Evolutionary conservation across 441 rosid species (phyloP).

Genomic region (Geranium incanum): DNA sequence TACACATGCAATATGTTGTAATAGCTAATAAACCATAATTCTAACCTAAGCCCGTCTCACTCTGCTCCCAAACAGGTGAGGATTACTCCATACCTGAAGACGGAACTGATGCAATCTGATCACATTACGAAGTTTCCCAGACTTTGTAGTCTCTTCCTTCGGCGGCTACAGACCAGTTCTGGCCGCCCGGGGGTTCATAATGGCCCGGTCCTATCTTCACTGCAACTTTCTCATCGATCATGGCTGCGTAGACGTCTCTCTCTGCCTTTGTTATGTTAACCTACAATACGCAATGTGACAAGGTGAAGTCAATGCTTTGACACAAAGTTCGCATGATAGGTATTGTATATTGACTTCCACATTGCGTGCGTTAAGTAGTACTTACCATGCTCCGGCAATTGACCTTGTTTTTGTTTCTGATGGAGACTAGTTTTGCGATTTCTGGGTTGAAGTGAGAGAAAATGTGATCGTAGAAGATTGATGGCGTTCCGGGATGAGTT

Average conservation of each 20-base stretch:
- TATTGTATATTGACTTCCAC: too few relatives aligned
- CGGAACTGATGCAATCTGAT: neutral
- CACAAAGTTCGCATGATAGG: too few relatives aligned
- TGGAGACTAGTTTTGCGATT: constrained; percentile 58
- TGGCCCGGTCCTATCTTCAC: constrained; percentile 88
- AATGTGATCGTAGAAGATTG: constrained; percentile 78
- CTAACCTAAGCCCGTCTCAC: too few relatives aligned
- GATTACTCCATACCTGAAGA: neutral
- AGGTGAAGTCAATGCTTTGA: constrained; percentile 8
- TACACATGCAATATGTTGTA: too few relatives aligned
- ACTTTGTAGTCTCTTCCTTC: constrained; percentile 78
- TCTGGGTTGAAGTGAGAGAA: constrained; percentile 68
- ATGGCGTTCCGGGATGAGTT: constrained; percentile 95
- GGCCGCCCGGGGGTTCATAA: constrained; percentile 58
- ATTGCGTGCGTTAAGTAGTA: neutral
- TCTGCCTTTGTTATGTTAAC: constrained; percentile 61
- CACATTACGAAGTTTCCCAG: constrained; percentile 60
- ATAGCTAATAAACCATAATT: too few relatives aligned
- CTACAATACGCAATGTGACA: constrained; percentile 27
- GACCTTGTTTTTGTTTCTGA: constrained; percentile 65
- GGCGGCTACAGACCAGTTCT: constrained; percentile 48
- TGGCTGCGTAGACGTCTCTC: constrained; percentile 78
- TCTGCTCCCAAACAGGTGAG: too few relatives aligned
- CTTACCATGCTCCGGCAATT: constrained; percentile 79
- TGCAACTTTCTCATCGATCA: constrained; percentile 61